Base-by-base conservation (phyloP, 768 basidiomycete species). In the Lactarius sp. region DNA sequence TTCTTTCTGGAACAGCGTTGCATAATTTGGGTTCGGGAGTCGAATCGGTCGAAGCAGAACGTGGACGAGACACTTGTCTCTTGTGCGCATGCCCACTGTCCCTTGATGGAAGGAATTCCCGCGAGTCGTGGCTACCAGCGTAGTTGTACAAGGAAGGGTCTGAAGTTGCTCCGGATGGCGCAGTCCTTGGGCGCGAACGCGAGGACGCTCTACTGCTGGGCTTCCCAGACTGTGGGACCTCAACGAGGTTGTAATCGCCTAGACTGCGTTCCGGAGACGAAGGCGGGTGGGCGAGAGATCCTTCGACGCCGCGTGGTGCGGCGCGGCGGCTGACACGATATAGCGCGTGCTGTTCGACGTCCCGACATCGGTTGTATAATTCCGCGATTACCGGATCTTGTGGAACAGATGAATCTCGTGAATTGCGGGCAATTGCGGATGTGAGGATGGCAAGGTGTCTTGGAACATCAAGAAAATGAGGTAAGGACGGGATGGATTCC, bases 391-490 rank as follows among this genome's bases (percentile, higher is more conserved):
- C 71, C 39, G 69, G 60, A 66, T 83, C 81, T 16, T 68, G 42
- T 14, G 65, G 65, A 49, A 39, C 18, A n/a, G 52, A 18, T 74
- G 73, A 16, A 68, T 69, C 36, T 77, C 76, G 53, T 71, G 71
- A 42, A 27, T 83, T 79, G 41, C 91, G 86, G 42, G 86, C 83
- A n/a, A 95, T 81, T 52, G 87, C 83, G 7, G 90, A 88, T 9
- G 86, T 83, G 61, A 94, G 78, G 58, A 85, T 80, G 16, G 91
- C 90, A 41, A 94, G 80, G 68, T 93, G 86, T 70, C 84, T 84
- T 2, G 91, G 85, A 55, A 91, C 77, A 71, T 95, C 94, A 56
- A 92, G 77, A 46, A 89, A 76, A 69, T 90, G 81, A 3, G 92
- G 90, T 34, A 87, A 79, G 42, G 82, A 76, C 12, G 90, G 88